Base-by-base conservation (phyloP, 2,329 filamentous ascomycete species). In the Ceratocystis destructans region DNA sequence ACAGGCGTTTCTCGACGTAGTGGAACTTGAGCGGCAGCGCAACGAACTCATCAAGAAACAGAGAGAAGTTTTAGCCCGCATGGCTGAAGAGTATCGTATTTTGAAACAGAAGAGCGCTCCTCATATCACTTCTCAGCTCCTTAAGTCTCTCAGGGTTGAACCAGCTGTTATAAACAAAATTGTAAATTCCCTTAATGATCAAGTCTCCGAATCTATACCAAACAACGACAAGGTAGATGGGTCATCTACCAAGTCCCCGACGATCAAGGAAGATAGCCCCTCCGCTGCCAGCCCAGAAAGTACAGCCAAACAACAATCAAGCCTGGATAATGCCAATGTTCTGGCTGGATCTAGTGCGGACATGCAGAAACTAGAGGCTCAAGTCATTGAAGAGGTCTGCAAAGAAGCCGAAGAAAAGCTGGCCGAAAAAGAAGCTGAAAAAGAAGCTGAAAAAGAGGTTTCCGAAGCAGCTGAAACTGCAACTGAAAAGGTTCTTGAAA, bases 21-120 rank as follows among this genome's bases (percentile, higher is more conserved):
- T 22, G 10, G 20, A 45, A 1, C 45, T 68, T 1, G 66, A 68
- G 20, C 33, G 45, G 6, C 20, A 66, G 17, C 57, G 66, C 33
- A 50, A 64, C 33, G 17, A 63, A n/a, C n/a, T 68, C 22, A 1
- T 68, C 7, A 15, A 41, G 10, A 25, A 66, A 10, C 66, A 68
- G 44, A 22, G 62, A 25, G 28, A 59, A 22, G 41, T 65, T 12
- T 8, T 68, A 17, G 6, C 17, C 7, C 20, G 46, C 15, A 64
- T 66, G 48, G 62, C 65, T 44, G 44, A 57, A 10, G 37, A 53
- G 6, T 68, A 66, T 20, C 62, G 25, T 2, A 8, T 1, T 10
- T 22, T 64, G 5, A 46, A 53, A 17, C 28, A 22, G 7, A 46
- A n/a, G 45, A 33, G 15, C 8, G 55, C 55, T 10, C 55, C 55